Evolutionary conservation across 1,284 basidiomycete species (phyloP).

Genomic region (Ceratobasidium sp.): DNA sequence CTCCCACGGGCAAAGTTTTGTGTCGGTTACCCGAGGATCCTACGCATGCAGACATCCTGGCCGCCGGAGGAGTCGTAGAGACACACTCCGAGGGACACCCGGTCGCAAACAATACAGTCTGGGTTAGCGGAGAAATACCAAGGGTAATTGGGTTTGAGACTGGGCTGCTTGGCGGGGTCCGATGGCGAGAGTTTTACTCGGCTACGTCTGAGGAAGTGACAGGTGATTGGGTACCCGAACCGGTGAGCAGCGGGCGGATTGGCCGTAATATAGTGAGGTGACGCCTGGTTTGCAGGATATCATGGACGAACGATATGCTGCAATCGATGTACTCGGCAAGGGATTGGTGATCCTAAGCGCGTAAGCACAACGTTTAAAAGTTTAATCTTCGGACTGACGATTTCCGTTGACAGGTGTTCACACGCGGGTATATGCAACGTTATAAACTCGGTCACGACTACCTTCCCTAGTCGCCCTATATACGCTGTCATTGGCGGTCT

Average conservation of each 20-base stretch:
- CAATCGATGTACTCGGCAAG: conserved; percentile 80
- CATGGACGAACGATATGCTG: conserved; percentile 85
- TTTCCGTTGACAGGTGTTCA: conserved; percentile 68
- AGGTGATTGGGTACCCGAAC: conserved; percentile 72
- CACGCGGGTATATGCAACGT: conserved; percentile 90
- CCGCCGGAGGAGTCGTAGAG: conserved; percentile 69
- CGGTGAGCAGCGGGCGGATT: conserved; percentile 59
- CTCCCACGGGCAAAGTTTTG: conserved; percentile 68
- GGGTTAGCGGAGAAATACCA: conserved; percentile 84
- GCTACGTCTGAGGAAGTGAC: conserved; percentile 50
- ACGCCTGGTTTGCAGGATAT: conserved; percentile 65
- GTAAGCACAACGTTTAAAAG: conserved; percentile 60
- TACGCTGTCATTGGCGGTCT: conserved; percentile 86
- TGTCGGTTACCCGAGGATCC: conserved; percentile 76
- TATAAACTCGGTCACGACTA: conserved; percentile 72
- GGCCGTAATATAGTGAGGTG: not conserved
- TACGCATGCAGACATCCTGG: conserved; percentile 73
- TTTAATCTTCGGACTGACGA: conserved; percentile 6
- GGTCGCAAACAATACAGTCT: conserved; percentile 71
- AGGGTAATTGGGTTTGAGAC: conserved; percentile 75
- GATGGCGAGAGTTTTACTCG: conserved; percentile 67
- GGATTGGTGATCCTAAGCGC: conserved; percentile 86
- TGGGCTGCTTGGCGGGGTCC: conserved; percentile 75
- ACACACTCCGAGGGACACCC: conserved; percentile 70
- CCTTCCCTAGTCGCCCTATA: conserved; percentile 72